phyloP scores from a whole-genome alignment of 176 grass and related monocot genomes.

The Themeda triandra region DNA sequence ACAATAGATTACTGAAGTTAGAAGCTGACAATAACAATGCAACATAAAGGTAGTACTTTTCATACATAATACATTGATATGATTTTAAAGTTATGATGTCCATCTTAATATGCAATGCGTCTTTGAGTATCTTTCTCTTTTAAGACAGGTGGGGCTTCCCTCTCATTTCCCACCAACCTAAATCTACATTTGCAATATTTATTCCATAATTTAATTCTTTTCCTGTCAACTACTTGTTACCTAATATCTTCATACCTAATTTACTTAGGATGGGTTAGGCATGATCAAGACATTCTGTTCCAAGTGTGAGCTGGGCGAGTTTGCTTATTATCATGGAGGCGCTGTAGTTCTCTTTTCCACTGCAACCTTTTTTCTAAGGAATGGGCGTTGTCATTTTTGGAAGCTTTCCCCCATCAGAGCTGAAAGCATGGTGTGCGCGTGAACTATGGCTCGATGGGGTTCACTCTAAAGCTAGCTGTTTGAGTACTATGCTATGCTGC shows the following conservation, averaged over 20 bases:
- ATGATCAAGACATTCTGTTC: slow-evolving; percentile 14
- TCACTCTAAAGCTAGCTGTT: not conserved
- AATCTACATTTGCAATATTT: slow-evolving; percentile 11
- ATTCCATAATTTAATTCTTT: slow-evolving; percentile 15
- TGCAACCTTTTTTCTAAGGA: not conserved
- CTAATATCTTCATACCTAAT: slow-evolving; percentile 24
- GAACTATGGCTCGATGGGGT: slow-evolving; percentile 9
- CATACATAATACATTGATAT: slow-evolving; percentile 1
- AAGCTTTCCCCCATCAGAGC: not conserved
- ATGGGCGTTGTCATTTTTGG: not conserved
- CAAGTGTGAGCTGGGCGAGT: slow-evolving; percentile 14
- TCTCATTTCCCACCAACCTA: slow-evolving; percentile 41
- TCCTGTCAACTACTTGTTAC: slow-evolving; percentile 29
- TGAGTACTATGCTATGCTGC: not conserved
- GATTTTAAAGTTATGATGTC: slow-evolving; percentile 21
- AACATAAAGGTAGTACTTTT: slow-evolving; percentile 10
- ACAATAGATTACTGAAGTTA: slow-evolving; percentile 4
- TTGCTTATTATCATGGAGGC: slow-evolving; percentile 2
- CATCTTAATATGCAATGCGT: slow-evolving; percentile 15
- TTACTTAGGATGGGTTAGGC: slow-evolving; percentile 46
- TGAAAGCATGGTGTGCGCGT: not conserved
- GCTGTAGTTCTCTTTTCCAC: not conserved
- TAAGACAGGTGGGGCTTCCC: slow-evolving; percentile 26
- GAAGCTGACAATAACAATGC: slow-evolving; percentile 3
- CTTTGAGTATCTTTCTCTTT: slow-evolving; percentile 17